Evolutionary conservation across 2,329 filamentous ascomycete species (phyloP).

Genomic region (Fusarium sp.): DNA sequence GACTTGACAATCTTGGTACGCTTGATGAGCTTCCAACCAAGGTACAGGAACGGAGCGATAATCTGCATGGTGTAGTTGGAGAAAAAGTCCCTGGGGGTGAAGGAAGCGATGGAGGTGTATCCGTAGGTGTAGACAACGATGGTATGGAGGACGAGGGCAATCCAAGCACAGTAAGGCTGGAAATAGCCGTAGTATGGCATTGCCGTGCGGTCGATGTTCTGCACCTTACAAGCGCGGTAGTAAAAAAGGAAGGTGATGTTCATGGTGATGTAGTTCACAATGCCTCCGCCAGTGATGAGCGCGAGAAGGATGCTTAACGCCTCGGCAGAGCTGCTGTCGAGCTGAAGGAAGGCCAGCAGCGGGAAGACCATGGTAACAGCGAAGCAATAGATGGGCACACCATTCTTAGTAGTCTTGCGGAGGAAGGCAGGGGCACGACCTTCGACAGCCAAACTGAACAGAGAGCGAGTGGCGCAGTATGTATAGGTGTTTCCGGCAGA

Average conservation of each 20-base stretch:
- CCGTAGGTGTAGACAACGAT: constrained; percentile 58
- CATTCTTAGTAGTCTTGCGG: constrained; percentile 63
- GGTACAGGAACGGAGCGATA: constrained; percentile 59
- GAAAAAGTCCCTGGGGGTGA: constrained; percentile 56
- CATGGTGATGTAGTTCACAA: constrained; percentile 65
- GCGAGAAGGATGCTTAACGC: constrained; percentile 59
- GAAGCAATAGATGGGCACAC: constrained; percentile 65
- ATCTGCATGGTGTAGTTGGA: constrained; percentile 63
- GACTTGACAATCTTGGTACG: constrained; percentile 62
- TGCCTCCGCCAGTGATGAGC: constrained; percentile 59
- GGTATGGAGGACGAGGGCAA: constrained; percentile 29
- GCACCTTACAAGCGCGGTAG: constrained; percentile 63
- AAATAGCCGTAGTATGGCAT: constrained; percentile 63
- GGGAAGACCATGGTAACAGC: constrained; percentile 59
- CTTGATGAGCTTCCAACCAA: constrained; percentile 68
- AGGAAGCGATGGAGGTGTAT: constrained; percentile 63
- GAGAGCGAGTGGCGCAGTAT: constrained; percentile 61
- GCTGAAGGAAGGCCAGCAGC: constrained; percentile 58
- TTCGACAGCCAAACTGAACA: constrained; percentile 66
- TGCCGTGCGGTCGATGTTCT: constrained; percentile 55
- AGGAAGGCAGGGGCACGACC: constrained; percentile 63
- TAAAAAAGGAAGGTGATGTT: constrained; percentile 67
- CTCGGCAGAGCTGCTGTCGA: constrained; percentile 53
- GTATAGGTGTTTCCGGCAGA: constrained; percentile 51
- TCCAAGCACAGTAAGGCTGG: constrained; percentile 37